Base-by-base conservation (phyloP, 176 grass and related monocot genomes). In the Tuctoria greenei region DNA sequence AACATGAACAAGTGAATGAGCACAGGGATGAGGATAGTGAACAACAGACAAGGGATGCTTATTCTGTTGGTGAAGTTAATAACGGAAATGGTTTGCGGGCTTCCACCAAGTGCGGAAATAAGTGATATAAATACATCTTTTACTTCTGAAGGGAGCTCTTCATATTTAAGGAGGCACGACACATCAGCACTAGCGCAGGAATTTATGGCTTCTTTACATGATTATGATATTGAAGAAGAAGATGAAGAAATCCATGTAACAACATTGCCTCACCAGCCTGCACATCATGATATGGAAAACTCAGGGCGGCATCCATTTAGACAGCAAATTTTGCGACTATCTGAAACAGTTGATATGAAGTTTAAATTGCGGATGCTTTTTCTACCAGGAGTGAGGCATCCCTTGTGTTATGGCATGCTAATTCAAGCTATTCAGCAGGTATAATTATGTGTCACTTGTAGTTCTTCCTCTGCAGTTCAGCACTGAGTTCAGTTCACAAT, bases 401-500 rank as follows among this genome's bases (percentile, higher is more conserved):
- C 91, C 9, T 81, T 97, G 72, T 28, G 75, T 67, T 85, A 86
- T 83, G 94, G 94, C 28, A 89, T 97, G 57, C 73, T 87, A 21
- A 82, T 93, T 80, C 88, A 93, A 80, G 81, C 80, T 6, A 88
- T 97, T 86, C 91, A 93, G 49, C 91, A 97, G 86, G 95, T 97
- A 85, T 50, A n/a, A 41, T 40, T 76, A 40, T 71, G 5, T 60
- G 24, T 65, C 72, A 65, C 15, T 0, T 31, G 41, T 66, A 58
- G 21, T 10, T 46, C 26, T 46, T 76, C 52, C 34, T 58, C 24
- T 34, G 42, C 61, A 49, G 47, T 73, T 60, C 39, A 43, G 31
- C 41, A 66, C 6, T 8, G 21, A 69, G 10, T 76, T 78, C 16
- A 58, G 23, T 40, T 81, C 20, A 58, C 20, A 58, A 65, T 73